Evolutionary conservation across 1,284 basidiomycete species (phyloP), one percentile per base, ranked within the genome.

Genomic region (Athelia sp.): DNA sequence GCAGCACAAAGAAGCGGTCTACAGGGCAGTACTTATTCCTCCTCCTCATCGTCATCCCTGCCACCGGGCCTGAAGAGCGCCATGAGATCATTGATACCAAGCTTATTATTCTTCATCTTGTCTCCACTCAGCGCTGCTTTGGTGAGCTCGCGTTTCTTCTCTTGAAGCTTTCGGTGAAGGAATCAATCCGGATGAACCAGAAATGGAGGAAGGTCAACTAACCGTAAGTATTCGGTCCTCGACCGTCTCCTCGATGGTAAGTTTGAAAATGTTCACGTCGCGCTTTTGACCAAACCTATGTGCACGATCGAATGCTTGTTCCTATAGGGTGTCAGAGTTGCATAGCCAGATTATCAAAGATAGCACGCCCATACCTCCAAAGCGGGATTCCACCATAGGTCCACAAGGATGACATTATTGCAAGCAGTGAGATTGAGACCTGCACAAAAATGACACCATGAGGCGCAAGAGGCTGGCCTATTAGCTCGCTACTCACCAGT

Each of bases 331-430:
- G n/a, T n/a, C n/a, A n/a, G n/a, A n/a, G n/a, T n/a, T n/a, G n/a
- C n/a, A n/a, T n/a, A n/a, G n/a, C n/a, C n/a, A n/a, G n/a, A n/a
- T n/a, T n/a, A n/a, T n/a, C n/a, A n/a, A n/a, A n/a, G n/a, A n/a
- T n/a, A n/a, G n/a, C n/a, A n/a, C n/a, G n/a, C n/a, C n/a, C n/a
- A 42, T 52, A 81, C 85, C 72, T 93, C 90, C 3, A 92, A 74
- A 0, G 90, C 90, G 13, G 90, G 90, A 66, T 94, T 95, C 91
- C 93, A 98, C 96, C 96, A 98, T 47, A 97, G 68, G 63, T 98
- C 95, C 53, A 91, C 82, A 4, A 98, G 75, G 56, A 97, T 89
- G 45, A 97, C 94, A 55, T 94, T 91, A 66, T 93, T 96, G 70
- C 96, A 98, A 47, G 84, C 87, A 0, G 94, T 98, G 59, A 99